These are phyloP conservation scores for Pisolithus thermaeus DNA, from an alignment of 1,284 basidiomycete species.

Conservation along the genomic window DNA sequence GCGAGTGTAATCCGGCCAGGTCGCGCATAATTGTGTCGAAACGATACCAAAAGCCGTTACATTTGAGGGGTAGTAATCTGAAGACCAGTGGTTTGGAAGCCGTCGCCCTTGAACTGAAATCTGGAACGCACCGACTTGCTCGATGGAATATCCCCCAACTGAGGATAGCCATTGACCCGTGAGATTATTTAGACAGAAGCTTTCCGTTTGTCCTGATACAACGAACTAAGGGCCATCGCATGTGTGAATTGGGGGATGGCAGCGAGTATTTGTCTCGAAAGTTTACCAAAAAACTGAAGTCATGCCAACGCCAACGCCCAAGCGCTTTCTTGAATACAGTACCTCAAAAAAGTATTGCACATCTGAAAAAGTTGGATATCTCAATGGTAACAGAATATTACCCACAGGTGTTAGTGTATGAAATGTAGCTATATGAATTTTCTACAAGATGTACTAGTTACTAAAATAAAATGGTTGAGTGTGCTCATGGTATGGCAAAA, in stretches of 20 bases:
- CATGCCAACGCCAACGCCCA: conserved; percentile 66
- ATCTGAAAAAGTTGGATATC: too few species aligned
- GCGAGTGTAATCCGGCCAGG: conserved; percentile 53
- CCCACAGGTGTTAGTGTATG: too few species aligned
- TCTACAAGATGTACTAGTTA: too few species aligned
- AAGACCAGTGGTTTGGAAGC: not conserved
- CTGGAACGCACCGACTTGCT: conserved; percentile 44
- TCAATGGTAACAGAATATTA: too few species aligned
- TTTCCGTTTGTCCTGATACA: conserved; percentile 63
- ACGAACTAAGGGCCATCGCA: conserved; percentile 39
- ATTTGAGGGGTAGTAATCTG: conserved; percentile 63
- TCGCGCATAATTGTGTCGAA: conserved; percentile 56
- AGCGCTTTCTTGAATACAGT: conserved; percentile 49
- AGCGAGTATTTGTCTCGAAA: conserved; percentile 1
- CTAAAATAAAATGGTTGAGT: too few species aligned
- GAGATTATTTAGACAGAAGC: conserved; percentile 66
- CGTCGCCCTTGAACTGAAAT: not conserved
- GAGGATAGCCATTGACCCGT: conserved; percentile 74
- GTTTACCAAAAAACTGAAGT: conserved; percentile 54
- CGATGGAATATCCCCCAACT: conserved; percentile 53
- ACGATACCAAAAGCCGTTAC: conserved; percentile 59
- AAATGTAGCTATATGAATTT: too few species aligned
- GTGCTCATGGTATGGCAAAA: too few species aligned
- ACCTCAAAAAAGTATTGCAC: too few species aligned
- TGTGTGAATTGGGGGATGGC: not conserved